Conservation (phyloP, 495 filamentous ascomycete genomes). For the Hypoxylon trugodes region DNA sequence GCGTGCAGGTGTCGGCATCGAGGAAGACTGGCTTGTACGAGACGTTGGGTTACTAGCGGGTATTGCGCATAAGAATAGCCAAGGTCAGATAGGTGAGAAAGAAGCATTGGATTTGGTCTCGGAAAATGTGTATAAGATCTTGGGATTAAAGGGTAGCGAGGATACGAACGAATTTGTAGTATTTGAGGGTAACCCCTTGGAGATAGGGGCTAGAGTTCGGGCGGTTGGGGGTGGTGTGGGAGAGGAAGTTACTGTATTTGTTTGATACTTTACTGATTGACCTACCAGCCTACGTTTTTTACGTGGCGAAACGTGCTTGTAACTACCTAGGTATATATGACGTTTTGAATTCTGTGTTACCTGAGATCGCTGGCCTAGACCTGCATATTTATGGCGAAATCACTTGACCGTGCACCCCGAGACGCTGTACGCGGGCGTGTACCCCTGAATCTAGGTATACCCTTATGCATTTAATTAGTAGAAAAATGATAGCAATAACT, state of each 20-base stretch:
- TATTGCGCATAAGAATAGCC: conserved; percentile 57
- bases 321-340: neutral
- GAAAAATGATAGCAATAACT: too few relatives aligned
- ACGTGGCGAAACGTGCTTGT: neutral
- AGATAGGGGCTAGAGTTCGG: conserved; percentile 52
- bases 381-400: too few relatives aligned
- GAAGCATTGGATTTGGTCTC: conserved; percentile 56
- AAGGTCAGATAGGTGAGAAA: conserved; percentile 47
- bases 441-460: too few relatives aligned
- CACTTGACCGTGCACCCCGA: too few relatives aligned
- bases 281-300: neutral
- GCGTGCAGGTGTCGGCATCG: conserved; percentile 52
- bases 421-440: too few relatives aligned
- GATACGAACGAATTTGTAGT: conserved; percentile 49
- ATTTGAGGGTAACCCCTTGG: conserved; percentile 56
- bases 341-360: too few relatives aligned
- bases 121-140: conserved; percentile 57
- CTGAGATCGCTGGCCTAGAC: too few relatives aligned
- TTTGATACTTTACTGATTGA: conserved; percentile 1
- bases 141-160: conserved; percentile 47
- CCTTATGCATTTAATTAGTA: too few relatives aligned
- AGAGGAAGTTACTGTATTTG: conserved; percentile 44
- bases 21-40: conserved; percentile 60
- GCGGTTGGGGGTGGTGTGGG: conserved; percentile 49
- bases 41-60: conserved; percentile 59